Evolutionary conservation across 768 basidiomycete genomes (phyloP).

Genomic region (Trichaptum fuscoviolaceum): DNA sequence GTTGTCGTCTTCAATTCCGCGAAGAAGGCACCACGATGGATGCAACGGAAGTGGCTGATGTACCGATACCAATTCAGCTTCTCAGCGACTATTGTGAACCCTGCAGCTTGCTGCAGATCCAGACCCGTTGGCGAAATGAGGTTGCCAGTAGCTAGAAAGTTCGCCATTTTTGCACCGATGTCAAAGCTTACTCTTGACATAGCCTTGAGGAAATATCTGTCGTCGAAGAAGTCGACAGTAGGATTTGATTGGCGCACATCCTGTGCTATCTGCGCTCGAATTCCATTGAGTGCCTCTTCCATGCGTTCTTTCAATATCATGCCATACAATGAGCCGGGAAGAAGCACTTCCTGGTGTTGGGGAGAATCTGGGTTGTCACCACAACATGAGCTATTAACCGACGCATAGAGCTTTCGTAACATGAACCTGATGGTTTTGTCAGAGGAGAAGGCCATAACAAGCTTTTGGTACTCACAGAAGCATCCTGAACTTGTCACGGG

Average conservation of each 20-base stretch:
- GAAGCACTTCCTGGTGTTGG: slow-evolving; percentile 94
- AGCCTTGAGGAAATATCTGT: slow-evolving; percentile 80
- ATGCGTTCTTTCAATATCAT: slow-evolving; percentile 99
- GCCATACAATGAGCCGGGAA: slow-evolving; percentile 87
- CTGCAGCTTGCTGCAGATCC: slow-evolving; percentile 94
- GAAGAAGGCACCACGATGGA: slow-evolving; percentile 99
- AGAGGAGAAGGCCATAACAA: slow-evolving; percentile 1
- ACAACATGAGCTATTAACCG: slow-evolving; percentile 86
- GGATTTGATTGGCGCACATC: slow-evolving; percentile 75
- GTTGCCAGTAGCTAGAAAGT: slow-evolving; percentile 97
- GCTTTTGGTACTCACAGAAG: slow-evolving; percentile 60
- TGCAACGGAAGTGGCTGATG: slow-evolving; percentile 96
- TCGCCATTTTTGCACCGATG: slow-evolving; percentile 82
- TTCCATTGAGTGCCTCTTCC: slow-evolving; percentile 78
- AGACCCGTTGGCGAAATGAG: slow-evolving; percentile 91
- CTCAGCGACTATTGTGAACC: slow-evolving; percentile 99
- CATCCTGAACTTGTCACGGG: slow-evolving; percentile 93
- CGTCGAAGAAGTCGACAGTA: slow-evolving; percentile 82
- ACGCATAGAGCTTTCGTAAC: slow-evolving; percentile 90
- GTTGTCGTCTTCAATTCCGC: slow-evolving; percentile 97
- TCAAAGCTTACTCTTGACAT: slow-evolving; percentile 82
- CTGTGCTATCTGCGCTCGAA: slow-evolving; percentile 59
- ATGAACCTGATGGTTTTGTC: slow-evolving; percentile 63
- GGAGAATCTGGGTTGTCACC: slow-evolving; percentile 98
- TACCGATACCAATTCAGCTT: slow-evolving; percentile 99